phyloP scores from a whole-genome alignment of 768 basidiomycete species.

The Steccherinum ochraceum region DNA sequence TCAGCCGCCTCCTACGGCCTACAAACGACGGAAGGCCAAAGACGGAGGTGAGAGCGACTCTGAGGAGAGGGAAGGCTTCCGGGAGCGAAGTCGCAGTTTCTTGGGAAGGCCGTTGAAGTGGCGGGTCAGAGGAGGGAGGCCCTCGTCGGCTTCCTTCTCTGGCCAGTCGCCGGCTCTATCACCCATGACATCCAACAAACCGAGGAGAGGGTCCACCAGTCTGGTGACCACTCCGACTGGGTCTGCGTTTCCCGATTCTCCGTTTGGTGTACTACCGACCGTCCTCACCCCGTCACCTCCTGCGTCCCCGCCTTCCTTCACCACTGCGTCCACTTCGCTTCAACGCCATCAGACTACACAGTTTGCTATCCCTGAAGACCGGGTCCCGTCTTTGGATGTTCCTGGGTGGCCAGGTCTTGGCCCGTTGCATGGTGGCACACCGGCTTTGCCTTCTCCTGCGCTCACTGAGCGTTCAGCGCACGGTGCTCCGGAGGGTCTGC shows the following conservation, averaged over 20 bases:
- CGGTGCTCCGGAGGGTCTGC: slow-evolving; percentile 18
- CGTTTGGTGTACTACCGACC: background rate
- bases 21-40: background rate
- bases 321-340: too few species aligned
- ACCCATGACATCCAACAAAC: background rate
- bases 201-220: background rate
- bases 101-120: slow-evolving; percentile 9
- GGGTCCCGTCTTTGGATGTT: slow-evolving; percentile 1
- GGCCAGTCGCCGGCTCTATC: background rate
- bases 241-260: background rate
- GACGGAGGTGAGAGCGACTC: background rate
- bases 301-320: too few species aligned
- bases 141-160: background rate
- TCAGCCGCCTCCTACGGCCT: slow-evolving; percentile 2
- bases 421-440: slow-evolving; percentile 1
- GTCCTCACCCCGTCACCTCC: background rate
- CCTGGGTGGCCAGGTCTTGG: slow-evolving; percentile 15
- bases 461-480: slow-evolving; percentile 16
- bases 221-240: background rate
- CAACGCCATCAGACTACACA: too few species aligned
- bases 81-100: slow-evolving; percentile 4
- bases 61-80: slow-evolving; percentile 9
- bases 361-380: slow-evolving; percentile 4
- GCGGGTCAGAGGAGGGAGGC: slow-evolving; percentile 2
- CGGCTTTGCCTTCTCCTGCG: slow-evolving; percentile 18